Evolutionary conservation across 768 basidiomycete genomes (phyloP).

Genomic region (Collybia mongolica): DNA sequence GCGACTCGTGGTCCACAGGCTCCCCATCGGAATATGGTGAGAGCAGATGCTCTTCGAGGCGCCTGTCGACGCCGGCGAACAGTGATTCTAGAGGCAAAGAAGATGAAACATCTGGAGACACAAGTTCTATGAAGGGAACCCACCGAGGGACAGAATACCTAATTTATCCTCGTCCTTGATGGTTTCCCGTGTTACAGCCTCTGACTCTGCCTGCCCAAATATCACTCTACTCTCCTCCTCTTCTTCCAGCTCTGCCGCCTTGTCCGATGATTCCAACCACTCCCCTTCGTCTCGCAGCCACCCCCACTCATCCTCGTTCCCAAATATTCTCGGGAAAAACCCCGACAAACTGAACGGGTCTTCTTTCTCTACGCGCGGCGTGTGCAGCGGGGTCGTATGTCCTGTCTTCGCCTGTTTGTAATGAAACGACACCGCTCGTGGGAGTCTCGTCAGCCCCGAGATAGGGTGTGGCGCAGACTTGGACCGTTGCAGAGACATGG

Average conservation of each 20-base stretch:
- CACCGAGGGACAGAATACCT: constrained; percentile 45
- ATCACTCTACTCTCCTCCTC: constrained; percentile 13
- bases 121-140: constrained; percentile 15
- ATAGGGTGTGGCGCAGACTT: constrained; percentile 28
- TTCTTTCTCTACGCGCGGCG: constrained; percentile 14
- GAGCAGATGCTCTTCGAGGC: constrained; percentile 22
- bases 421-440: constrained; percentile 21
- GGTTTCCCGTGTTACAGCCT: constrained; percentile 29
- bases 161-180: constrained; percentile 48
- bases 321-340: constrained; percentile 42
- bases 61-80: neutral
- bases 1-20: constrained; percentile 34
- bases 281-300: constrained; percentile 37
- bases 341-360: constrained; percentile 49
- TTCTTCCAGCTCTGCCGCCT: constrained; percentile 7
- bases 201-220: constrained; percentile 16
- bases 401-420: constrained; percentile 5
- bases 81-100: neutral
- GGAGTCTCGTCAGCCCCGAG: constrained; percentile 11
- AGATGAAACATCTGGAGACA: constrained; percentile 27
- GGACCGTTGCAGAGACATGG: constrained; percentile 22
- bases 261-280: constrained; percentile 1
- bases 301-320: constrained; percentile 32
- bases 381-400: constrained; percentile 8
- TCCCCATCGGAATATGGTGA: constrained; percentile 34